A percentile compares a stretch with the other conserved stretches of the same genome.
Conservation (phyloP, 805 yeast species). For the Saturnispora serradocipensis region DNA sequence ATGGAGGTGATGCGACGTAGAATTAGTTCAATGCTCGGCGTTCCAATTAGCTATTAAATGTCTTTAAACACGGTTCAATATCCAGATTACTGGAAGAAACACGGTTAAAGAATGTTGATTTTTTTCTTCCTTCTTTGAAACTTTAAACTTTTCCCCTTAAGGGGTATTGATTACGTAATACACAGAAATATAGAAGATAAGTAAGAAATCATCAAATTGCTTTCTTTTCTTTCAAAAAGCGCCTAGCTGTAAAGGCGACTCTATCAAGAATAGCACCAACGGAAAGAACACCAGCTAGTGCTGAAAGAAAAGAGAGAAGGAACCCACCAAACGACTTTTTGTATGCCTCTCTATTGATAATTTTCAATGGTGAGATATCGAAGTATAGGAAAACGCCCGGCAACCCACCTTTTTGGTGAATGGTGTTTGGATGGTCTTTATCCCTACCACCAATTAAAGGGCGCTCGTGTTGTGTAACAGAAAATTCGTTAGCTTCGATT, state of each 20-base stretch:
- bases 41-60: background rate
- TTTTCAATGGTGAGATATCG: constrained; percentile 89
- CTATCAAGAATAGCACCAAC: constrained; percentile 86
- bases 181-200: background rate
- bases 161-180: background rate
- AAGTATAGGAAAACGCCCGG: constrained; percentile 85
- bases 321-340: constrained; percentile 77
- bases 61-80: background rate
- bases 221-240: constrained; percentile 61
- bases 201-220: background rate
- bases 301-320: constrained; percentile 71
- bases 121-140: background rate
- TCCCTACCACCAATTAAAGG: constrained; percentile 83
- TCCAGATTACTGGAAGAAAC: background rate
- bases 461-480: constrained; percentile 81
- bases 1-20: background rate
- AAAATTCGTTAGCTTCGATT: constrained; percentile 81
- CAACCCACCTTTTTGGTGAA: constrained; percentile 75
- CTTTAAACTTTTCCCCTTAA: background rate
- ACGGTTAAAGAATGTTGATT: background rate
- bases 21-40: background rate
- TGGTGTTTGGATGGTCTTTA: constrained; percentile 80
- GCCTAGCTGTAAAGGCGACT: constrained; percentile 82
- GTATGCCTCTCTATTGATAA: constrained; percentile 71
- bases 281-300: constrained; percentile 88